Base-by-base conservation (phyloP, 2,329 filamentous ascomycete species). In the Claviceps pazoutovae region DNA sequence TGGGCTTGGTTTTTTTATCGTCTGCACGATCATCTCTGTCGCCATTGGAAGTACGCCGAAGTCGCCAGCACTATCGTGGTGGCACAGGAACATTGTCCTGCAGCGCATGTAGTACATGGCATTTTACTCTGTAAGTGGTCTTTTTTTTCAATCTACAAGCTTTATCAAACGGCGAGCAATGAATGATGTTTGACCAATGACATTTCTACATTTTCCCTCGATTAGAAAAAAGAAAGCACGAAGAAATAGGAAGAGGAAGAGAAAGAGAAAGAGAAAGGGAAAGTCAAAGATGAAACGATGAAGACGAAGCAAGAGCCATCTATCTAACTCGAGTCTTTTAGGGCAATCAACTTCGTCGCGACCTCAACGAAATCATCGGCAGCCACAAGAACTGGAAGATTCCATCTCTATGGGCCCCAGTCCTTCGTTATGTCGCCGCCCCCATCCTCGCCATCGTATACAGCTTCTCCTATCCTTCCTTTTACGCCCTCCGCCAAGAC, bases 301-400 rank as follows among this genome's bases (percentile, higher is more conserved):
- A 39, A 39, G 2, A 39, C 5, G 5, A 39, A n/a, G 6, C 37
- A 39, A n/a, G 14, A 14, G 37, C 16, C 37, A 39, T 16, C 5
- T 16, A 7, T 8, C 16, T 39, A 17, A 39, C 38, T 6, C n/a
- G 38, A n/a, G 14, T 19, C 3, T 14, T 17, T 49, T 9, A 78
- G 74, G 75, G 75, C 48, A 74, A 79, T 55, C 77, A 79, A 66
- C 68, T 80, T 19, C 68, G 72, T 37, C 70, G 69, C 26, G 76
- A 80, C 56, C 69, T 80, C 23, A 80, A 80, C 54, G 58, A 71
- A 4, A 72, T 78, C 34, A 71, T 80, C 21, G 75, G 1, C 41
- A 16, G 19, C n/a, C 17, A 73, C 8, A 73, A 71, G 39, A 80
- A 80, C 62, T 80, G 76, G 77, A 70, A 61, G 3, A 77, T 80